Percentiles rank a stretch among this genome's conserved stretches.
Conservation (phyloP, 345 rosid species). For the Litchi chinensis region DNA sequence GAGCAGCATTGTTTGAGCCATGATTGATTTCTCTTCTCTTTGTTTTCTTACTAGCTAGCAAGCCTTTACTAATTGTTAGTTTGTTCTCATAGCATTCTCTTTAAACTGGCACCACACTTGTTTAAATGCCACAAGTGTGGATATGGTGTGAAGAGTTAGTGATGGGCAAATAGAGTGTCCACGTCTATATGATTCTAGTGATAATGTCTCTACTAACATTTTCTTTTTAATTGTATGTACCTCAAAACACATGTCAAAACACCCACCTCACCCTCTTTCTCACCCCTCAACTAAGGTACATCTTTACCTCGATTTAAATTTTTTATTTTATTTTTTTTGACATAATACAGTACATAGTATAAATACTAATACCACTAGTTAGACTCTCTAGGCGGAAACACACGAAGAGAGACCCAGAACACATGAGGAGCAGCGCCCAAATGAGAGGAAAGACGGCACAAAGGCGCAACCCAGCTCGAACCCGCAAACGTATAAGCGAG, state of each 20-base stretch:
- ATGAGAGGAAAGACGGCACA: too few relatives aligned
- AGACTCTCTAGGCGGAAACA: too few relatives aligned
- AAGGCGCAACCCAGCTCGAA: too few relatives aligned
- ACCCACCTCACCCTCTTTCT: background rate
- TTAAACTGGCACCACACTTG: background rate
- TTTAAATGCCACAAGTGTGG: conserved; percentile 35
- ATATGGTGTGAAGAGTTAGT: conserved; percentile 42
- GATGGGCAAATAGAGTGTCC: conserved; percentile 58
- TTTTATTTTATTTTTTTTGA: too few relatives aligned
- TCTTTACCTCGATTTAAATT: too few relatives aligned
- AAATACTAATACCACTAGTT: too few relatives aligned
- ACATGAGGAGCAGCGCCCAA: too few relatives aligned
- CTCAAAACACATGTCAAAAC: conserved; percentile 1
- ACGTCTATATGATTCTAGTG: conserved; percentile 44
- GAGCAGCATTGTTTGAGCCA: conserved; percentile 92
- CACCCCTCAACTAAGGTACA: background rate
- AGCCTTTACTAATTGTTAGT: background rate
- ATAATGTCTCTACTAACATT: conserved; percentile 14
- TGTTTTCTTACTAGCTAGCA: background rate
- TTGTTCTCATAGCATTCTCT: background rate
- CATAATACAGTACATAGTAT: too few relatives aligned
- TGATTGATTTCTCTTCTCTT: conserved; percentile 13
- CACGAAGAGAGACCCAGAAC: too few relatives aligned
- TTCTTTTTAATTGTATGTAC: background rate
- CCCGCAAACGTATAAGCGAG: too few relatives aligned